Base-by-base conservation (phyloP, 2,329 filamentous ascomycete genomes). In the Tolypocladium pustulatum region DNA sequence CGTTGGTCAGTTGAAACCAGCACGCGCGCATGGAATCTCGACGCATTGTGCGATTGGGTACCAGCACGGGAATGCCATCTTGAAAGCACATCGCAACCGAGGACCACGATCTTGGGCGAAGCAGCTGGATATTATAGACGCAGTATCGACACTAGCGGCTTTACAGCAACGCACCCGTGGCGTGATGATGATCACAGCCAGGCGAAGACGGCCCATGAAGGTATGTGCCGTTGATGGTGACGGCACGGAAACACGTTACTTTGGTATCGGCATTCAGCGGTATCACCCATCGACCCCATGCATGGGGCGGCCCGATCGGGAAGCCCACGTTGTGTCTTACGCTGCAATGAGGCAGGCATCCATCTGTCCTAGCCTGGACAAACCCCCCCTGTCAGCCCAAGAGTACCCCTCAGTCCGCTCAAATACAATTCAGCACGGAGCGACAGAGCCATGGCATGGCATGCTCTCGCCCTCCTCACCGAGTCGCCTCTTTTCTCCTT, bases 351-450 rank as follows among this genome's bases (percentile, higher is more conserved):
- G 55, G 56, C 46, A 54, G 38, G 56, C 25, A 41, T 22, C 25
- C 46, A 25, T 32, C 17, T 17, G 20, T 32, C 30, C 49, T 30
- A 34, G 30, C 49, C 49, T 22, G 41, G 41, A 30, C 6, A 20
- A 41, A 40, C 57, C 46, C 40, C 36, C 57, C 57, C 34, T 56
- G 57, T 57, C 51, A 20, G 38, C 27, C 52, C 32, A 27, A 38
- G 55, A 46, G 68, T 73, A 73, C 72, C 72, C 72, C 72, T 74
- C 72, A 73, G 70, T 73, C 70, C 70, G 71, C 69, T 70, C 62
- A 71, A 68, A 73, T 72, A 73, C 71, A 73, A 69, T 71, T 70
- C 71, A 74, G 71, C 69, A 73, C 71, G 68, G 65, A 67, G 67
- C 67, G 49, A 34, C 30, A 17, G 49, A 52, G 49, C 49, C 30